phyloP scores from a whole-genome alignment of 1,284 basidiomycete species.

The Moesziomyces globuligerus region DNA sequence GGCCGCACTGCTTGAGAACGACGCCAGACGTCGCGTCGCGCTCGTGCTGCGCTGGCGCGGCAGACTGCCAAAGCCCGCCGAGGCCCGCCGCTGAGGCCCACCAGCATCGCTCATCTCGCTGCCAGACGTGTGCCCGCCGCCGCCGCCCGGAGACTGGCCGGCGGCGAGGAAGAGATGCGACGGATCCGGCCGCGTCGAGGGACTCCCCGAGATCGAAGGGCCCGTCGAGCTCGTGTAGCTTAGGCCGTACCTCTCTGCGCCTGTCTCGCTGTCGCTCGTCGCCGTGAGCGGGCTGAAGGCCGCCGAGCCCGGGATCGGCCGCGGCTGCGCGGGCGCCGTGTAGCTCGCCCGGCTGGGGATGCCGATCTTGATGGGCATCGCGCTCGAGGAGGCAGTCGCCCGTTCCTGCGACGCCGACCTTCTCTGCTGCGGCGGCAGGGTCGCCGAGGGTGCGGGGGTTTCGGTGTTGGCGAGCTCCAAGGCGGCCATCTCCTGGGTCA shows the following conservation, averaged over 20 bases:
- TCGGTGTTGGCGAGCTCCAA: constrained; percentile 40
- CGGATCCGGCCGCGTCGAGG: constrained; percentile 25
- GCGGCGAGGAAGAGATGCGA: constrained; percentile 27
- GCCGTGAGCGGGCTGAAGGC: constrained; percentile 53
- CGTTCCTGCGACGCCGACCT: constrained; percentile 42
- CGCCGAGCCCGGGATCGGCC: constrained; percentile 42
- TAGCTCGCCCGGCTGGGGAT: constrained; percentile 48
- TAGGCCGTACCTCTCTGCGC: constrained; percentile 54
- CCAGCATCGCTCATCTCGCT: constrained; percentile 45
- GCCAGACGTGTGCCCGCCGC: constrained; percentile 38
- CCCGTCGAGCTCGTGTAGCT: constrained; percentile 57
- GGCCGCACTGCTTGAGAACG: constrained; percentile 20
- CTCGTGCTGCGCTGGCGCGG: constrained; percentile 41
- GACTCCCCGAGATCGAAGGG: constrained; percentile 50
- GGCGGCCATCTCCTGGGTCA: constrained; percentile 55
- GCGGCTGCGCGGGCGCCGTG: constrained; percentile 48
- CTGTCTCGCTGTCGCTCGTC: constrained; percentile 52
- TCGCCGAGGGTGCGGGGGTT: constrained; percentile 29
- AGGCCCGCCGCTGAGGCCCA: constrained; percentile 34
- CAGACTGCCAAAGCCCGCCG: constrained; percentile 33
- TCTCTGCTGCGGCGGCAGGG: constrained; percentile 20
- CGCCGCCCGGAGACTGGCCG: constrained; percentile 39
- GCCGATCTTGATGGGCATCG: constrained; percentile 48
- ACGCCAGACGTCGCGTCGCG: constrained; percentile 27
- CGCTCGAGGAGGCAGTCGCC: constrained; percentile 3